Conservation (phyloP, 306 rosid genomes). For the Cyamopsis tetragonoloba region DNA sequence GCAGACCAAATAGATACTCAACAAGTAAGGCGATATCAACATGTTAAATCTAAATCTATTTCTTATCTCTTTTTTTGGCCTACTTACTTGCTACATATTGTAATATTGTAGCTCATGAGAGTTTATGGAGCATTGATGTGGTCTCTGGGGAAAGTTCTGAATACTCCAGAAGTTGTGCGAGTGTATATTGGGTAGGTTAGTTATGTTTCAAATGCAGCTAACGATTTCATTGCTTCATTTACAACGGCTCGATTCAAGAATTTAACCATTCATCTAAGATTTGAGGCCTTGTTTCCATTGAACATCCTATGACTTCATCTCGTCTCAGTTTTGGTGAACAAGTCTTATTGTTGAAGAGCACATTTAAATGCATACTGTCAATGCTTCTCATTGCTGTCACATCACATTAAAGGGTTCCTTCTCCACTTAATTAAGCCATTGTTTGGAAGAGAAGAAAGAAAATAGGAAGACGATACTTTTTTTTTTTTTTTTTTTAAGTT, state of each 20-base stretch:
- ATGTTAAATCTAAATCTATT: neutral
- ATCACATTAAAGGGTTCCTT: neutral
- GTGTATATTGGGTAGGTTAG: conserved; percentile 82
- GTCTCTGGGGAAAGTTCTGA: conserved; percentile 89
- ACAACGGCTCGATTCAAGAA: neutral
- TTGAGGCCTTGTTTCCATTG: neutral
- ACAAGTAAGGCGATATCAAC: conserved; percentile 51
- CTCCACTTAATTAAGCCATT: conserved; percentile 5
- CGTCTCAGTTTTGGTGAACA: neutral
- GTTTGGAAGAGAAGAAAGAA: too few relatives aligned
- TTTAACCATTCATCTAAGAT: neutral
- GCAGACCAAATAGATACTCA: conserved; percentile 99
- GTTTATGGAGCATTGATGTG: conserved; percentile 98
- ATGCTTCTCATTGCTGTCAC: conserved; percentile 14
- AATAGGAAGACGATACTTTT: too few relatives aligned
- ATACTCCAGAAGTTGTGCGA: conserved; percentile 89
- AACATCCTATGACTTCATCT: neutral
- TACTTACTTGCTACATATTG: neutral
- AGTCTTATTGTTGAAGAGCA: neutral
- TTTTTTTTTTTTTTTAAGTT: too few relatives aligned
- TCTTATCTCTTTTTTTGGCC: neutral
- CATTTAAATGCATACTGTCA: neutral
- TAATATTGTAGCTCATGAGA: conserved; percentile 73
- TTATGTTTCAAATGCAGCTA: neutral
- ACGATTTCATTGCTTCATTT: neutral